These are phyloP conservation scores for Fusarium haematococcum DNA, from an alignment of 2,329 filamentous ascomycete genomes.

Conservation along the genomic window DNA sequence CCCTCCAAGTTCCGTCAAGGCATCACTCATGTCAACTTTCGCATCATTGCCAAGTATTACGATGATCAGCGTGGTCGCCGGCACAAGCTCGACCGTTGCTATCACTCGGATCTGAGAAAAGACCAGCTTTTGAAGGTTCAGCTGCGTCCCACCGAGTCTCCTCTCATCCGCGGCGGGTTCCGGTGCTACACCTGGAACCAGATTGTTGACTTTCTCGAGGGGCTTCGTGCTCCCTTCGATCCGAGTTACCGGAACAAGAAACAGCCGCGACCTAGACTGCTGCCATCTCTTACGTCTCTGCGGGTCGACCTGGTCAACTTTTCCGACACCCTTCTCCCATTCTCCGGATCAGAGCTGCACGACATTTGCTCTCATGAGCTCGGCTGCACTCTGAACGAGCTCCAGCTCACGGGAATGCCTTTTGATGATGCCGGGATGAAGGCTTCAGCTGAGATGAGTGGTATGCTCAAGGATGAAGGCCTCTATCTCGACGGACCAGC, in stretches of 20 bases:
- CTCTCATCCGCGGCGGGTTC: slow-evolving; percentile 63
- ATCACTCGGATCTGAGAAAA: slow-evolving; percentile 58
- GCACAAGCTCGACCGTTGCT: slow-evolving; percentile 55
- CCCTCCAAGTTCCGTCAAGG: slow-evolving; percentile 55
- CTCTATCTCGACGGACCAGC: slow-evolving; percentile 61
- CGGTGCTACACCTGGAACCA: slow-evolving; percentile 67
- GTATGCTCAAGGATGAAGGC: slow-evolving; percentile 66
- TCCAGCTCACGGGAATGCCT: slow-evolving; percentile 65
- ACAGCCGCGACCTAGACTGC: slow-evolving; percentile 54
- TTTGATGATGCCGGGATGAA: slow-evolving; percentile 61
- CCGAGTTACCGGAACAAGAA: slow-evolving; percentile 52
- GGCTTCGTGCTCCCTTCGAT: slow-evolving; percentile 63
- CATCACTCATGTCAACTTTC: slow-evolving; percentile 61
- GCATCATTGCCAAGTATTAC: slow-evolving; percentile 67
- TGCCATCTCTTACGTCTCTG: slow-evolving; percentile 60
- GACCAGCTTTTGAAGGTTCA: slow-evolving; percentile 57
- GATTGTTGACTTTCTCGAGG: slow-evolving; percentile 64
- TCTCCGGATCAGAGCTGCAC: slow-evolving; percentile 61
- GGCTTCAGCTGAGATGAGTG: slow-evolving; percentile 60
- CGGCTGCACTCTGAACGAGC: slow-evolving; percentile 64
- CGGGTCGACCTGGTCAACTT: slow-evolving; percentile 69
- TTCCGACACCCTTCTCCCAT: slow-evolving; percentile 58
- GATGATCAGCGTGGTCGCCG: slow-evolving; percentile 59
- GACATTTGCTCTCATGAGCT: slow-evolving; percentile 66
- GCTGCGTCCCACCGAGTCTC: slow-evolving; percentile 58